phyloP scores from a whole-genome alignment of 1,139 yeast species.

The Debaryomyces psychrophilus region DNA sequence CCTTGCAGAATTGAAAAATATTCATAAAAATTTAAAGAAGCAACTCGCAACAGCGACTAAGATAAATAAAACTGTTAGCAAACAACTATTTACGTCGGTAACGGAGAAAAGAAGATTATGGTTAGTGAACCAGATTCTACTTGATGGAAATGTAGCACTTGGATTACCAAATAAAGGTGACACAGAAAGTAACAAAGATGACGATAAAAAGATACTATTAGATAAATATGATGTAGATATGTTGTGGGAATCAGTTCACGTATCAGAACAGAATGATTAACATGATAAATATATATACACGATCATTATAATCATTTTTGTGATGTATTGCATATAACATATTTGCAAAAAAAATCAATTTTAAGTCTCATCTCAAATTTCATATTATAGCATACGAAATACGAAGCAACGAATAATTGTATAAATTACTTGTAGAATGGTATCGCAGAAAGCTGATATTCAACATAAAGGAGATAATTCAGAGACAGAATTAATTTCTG shows the following conservation, averaged over 20 bases:
- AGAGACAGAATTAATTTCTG: conserved; percentile 20
- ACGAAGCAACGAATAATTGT: not conserved
- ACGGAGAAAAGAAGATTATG: conserved; percentile 49
- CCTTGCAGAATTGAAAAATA: conserved; percentile 22
- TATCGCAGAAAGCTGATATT: not conserved
- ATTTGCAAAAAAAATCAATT: conserved; percentile 2
- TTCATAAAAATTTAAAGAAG: conserved; percentile 23
- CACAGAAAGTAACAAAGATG: conserved; percentile 18
- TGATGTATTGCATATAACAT: conserved; percentile 6
- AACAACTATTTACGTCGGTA: conserved; percentile 40
- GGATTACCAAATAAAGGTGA: conserved; percentile 36
- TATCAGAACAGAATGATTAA: not conserved
- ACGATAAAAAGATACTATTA: conserved; percentile 24
- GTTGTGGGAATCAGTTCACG: conserved; percentile 15
- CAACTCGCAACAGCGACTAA: conserved; percentile 49
- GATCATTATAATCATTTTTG: not conserved
- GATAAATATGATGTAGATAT: conserved; percentile 39
- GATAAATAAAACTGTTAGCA: conserved; percentile 48
- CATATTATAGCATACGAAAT: not conserved
- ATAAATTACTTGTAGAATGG: not conserved
- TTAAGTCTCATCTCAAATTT: conserved; percentile 9
- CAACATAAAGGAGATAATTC: conserved; percentile 15
- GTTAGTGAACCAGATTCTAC: conserved; percentile 58
- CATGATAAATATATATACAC: not conserved
- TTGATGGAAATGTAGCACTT: conserved; percentile 52